These are phyloP conservation scores for Mortierella hygrophila DNA, from an alignment of 192 early-diverging fungal species.

Conservation along the genomic window DNA sequence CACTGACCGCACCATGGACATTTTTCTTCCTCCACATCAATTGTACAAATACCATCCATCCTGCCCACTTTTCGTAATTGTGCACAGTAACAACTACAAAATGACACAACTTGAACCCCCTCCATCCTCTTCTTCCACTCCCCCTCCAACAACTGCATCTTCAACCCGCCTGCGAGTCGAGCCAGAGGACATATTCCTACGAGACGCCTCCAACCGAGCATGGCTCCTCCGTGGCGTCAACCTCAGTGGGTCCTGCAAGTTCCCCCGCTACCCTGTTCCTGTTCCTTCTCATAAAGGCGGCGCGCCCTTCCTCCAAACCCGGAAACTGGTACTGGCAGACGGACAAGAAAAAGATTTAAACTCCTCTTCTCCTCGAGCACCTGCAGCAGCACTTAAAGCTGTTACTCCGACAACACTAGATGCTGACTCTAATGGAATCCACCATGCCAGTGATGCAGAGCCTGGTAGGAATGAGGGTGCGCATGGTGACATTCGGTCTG, in stretches of 20 bases:
- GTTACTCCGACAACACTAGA: neutral
- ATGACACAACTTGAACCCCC: neutral
- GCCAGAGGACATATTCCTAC: constrained; percentile 26
- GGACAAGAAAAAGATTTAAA: neutral
- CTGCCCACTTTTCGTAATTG: neutral
- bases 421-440: neutral
- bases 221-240: constrained; percentile 70
- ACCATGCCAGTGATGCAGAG: neutral
- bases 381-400: neutral
- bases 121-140: neutral
- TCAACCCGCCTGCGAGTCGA: constrained; percentile 26
- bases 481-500: neutral
- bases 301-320: constrained; percentile 10
- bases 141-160: neutral
- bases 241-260: constrained; percentile 66
- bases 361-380: neutral
- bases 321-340: neutral
- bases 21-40: neutral
- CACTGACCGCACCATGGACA: neutral
- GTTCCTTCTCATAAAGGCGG: constrained; percentile 42
- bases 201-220: constrained; percentile 51
- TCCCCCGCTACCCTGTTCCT: constrained; percentile 56
- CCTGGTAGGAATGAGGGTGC: neutral
- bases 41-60: neutral
- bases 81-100: neutral